Evolutionary conservation across 1,139 yeast genomes (phyloP).

Genomic region (Geotrichum candidum): DNA sequence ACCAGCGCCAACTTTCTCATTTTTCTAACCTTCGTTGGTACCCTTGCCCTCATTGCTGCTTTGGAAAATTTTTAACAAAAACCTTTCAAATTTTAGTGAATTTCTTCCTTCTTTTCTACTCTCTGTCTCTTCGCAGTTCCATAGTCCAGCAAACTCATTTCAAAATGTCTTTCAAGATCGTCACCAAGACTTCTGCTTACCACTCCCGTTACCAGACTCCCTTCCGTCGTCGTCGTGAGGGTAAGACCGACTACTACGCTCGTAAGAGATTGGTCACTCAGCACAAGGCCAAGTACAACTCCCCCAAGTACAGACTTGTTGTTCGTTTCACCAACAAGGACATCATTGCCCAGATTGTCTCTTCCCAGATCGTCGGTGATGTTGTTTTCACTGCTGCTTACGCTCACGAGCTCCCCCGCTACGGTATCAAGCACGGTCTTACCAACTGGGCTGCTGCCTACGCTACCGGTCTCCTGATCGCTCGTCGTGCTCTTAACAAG

Average conservation of each 20-base stretch:
- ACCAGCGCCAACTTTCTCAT: not conserved
- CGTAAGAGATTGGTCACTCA: constrained; percentile 99
- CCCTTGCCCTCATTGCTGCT: not conserved
- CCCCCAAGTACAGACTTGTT: constrained; percentile 99
- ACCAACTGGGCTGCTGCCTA: constrained; percentile 99
- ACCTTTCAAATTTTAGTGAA: not conserved
- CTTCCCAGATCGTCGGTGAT: constrained; percentile 97
- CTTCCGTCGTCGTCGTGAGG: constrained; percentile 99
- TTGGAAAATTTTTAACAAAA: not conserved
- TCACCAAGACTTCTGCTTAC: constrained; percentile 82
- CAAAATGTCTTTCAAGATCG: constrained; percentile 69
- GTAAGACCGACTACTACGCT: constrained; percentile 99
- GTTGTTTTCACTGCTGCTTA: constrained; percentile 95
- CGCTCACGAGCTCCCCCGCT: constrained; percentile 97
- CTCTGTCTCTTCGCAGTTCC: constrained; percentile 14
- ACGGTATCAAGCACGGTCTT: constrained; percentile 98
- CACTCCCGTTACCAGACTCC: constrained; percentile 99
- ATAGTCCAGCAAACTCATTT: not conserved
- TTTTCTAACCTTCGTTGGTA: constrained; percentile 10
- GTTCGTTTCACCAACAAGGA: constrained; percentile 99
- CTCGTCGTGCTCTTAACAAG: constrained; percentile 98
- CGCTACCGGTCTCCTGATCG: constrained; percentile 97
- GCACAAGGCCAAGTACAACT: constrained; percentile 99
- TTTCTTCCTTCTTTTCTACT: not conserved
- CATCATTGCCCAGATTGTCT: constrained; percentile 94